Conservation (phyloP, 2,329 filamentous ascomycete genomes). For the Nannizzia gypsea region DNA sequence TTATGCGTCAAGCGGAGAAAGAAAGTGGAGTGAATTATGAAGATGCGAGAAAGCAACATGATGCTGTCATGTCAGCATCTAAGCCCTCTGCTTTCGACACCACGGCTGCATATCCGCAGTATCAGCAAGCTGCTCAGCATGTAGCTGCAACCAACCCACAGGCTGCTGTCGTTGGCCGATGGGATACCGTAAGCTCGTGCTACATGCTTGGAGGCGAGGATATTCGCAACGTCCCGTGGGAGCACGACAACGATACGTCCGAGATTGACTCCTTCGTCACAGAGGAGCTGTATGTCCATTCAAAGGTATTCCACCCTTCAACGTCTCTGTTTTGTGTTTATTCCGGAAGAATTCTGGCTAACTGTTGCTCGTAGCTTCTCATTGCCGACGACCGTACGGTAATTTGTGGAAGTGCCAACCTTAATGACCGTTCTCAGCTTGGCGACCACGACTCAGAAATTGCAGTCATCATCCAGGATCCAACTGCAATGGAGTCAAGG, state of each 20-base stretch:
- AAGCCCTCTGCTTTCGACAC: slow-evolving; percentile 27
- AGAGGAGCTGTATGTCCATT: slow-evolving; percentile 92
- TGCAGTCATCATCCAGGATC: slow-evolving; percentile 77
- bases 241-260: slow-evolving; percentile 54
- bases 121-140: slow-evolving; percentile 56
- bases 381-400: slow-evolving; percentile 74
- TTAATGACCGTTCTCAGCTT: slow-evolving; percentile 65
- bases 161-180: slow-evolving; percentile 31
- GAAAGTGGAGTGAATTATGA: slow-evolving; percentile 36
- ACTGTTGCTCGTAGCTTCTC: slow-evolving; percentile 31
- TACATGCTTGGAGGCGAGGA: slow-evolving; percentile 62
- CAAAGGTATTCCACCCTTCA: slow-evolving; percentile 44
- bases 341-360: neutral
- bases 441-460: slow-evolving; percentile 80
- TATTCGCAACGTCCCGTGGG: slow-evolving; percentile 62
- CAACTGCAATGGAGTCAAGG: slow-evolving; percentile 52
- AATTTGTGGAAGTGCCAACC: slow-evolving; percentile 65
- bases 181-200: slow-evolving; percentile 58
- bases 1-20: slow-evolving; percentile 44
- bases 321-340: neutral
- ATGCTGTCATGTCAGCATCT: slow-evolving; percentile 35
- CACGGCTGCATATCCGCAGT: slow-evolving; percentile 47
- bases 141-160: slow-evolving; percentile 36
- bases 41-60: slow-evolving; percentile 33
- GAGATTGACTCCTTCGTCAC: slow-evolving; percentile 84